phyloP scores from a whole-genome alignment of 192 early-diverging fungal genomes.

The Mortierella claussenii region DNA sequence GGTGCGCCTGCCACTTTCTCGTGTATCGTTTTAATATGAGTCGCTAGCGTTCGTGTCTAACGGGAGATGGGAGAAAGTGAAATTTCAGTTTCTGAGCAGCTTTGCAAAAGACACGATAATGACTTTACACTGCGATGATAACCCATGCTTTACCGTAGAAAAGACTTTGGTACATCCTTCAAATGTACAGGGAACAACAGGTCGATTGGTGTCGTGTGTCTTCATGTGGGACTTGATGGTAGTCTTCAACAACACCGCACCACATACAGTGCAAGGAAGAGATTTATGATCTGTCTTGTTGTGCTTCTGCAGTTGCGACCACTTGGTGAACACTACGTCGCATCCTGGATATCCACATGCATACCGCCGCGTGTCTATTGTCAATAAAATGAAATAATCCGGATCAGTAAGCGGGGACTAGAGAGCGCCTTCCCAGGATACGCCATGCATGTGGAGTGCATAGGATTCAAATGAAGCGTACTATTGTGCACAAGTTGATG shows the following conservation, averaged over 20 bases:
- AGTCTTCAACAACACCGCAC: slow-evolving; percentile 20
- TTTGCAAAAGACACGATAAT: too few species aligned
- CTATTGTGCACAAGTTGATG: slow-evolving; percentile 47
- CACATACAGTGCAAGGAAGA: slow-evolving; percentile 19
- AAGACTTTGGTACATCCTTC: slow-evolving; percentile 50
- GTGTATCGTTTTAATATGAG: slow-evolving; percentile 44
- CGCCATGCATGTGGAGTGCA: background rate
- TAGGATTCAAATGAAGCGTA: too few species aligned
- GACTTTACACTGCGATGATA: background rate
- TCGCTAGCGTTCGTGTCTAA: slow-evolving; percentile 33
- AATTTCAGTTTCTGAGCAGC: too few species aligned
- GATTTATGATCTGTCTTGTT: slow-evolving; percentile 29
- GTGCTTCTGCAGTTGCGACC: slow-evolving; percentile 51
- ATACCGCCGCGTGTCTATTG: slow-evolving; percentile 36
- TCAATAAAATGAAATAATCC: background rate
- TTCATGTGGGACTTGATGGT: slow-evolving; percentile 34
- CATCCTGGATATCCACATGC: slow-evolving; percentile 52
- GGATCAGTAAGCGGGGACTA: too few species aligned
- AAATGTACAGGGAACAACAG: slow-evolving; percentile 17
- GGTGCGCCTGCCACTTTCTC: background rate
- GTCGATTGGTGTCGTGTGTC: slow-evolving; percentile 29
- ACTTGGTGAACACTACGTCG: slow-evolving; percentile 39
- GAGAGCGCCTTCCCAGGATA: background rate
- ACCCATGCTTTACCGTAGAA: slow-evolving; percentile 26
- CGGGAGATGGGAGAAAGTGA: too few species aligned